Evolutionary conservation across 306 rosid genomes (phyloP).

Genomic region (Vicia villosa): DNA sequence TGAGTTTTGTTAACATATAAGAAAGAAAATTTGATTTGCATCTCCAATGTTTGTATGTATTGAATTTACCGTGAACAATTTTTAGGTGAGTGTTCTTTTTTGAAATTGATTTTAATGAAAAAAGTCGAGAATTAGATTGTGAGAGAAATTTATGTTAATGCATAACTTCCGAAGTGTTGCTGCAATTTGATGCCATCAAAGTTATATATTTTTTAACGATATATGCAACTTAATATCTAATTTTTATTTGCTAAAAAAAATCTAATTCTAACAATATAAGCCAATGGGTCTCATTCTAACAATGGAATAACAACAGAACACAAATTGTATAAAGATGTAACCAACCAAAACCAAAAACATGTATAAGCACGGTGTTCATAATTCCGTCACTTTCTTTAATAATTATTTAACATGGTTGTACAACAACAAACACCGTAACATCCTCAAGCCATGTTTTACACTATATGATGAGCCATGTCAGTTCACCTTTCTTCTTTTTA

Average conservation of each 20-base stretch:
- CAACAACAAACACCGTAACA: conserved; percentile 43
- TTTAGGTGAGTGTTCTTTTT: no score
- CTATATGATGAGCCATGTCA: conserved; percentile 31
- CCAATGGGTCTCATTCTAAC: neutral
- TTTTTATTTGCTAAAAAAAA: no score
- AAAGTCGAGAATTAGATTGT: no score
- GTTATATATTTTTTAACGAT: no score
- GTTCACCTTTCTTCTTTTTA: conserved; percentile 17
- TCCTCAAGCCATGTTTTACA: conserved; percentile 32
- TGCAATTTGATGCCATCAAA: no score
- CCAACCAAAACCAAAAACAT: neutral
- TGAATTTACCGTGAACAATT: no score
- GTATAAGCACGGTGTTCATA: neutral
- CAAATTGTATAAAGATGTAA: neutral
- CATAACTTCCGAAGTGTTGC: no score
- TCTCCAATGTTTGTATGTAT: neutral
- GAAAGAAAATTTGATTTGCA: conserved; percentile 7
- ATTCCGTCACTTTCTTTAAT: conserved; percentile 6
- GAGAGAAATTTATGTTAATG: no score
- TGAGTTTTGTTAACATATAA: conserved; percentile 19
- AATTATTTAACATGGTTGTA: conserved; percentile 35
- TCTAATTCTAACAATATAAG: no score
- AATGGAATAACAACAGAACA: neutral
- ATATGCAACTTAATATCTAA: no score
- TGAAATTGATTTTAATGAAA: no score